Evolutionary conservation across 2,329 filamentous ascomycete genomes (phyloP), one percentile per base, ranked within the genome.

Genomic region (Dryadomyces quercus-mongolicae): DNA sequence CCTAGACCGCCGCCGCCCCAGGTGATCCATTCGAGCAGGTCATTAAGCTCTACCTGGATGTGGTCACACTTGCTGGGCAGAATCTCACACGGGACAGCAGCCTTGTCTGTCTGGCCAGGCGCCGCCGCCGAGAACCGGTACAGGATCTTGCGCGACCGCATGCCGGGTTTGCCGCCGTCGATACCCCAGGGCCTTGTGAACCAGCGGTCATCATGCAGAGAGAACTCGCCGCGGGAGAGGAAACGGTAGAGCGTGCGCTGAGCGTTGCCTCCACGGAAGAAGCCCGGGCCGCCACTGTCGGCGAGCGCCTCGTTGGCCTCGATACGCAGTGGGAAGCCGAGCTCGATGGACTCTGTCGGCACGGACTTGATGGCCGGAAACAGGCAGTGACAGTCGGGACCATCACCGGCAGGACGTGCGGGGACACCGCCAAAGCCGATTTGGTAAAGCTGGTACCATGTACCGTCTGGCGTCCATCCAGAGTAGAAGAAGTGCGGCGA

Each of bases 311-410:
- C 70, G 55, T 75, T 75, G 0, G 68, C 71, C 56, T 76, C 73
- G 53, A 76, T 69, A 18, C 71, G 67, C 12, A 75, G 65, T 2
- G 72, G 73, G 57, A 71, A 75, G 54, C 74, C 72, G 4, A 74
- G 61, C 57, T 75, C 73, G 47, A 73, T 71, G 50, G 67, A 72
- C 60, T 76, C 74, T 0, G 71, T 72, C 0, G 73, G 73, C 25
- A 75, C 73, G 1, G 69, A 72, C 57, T 75, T 76, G 63, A 76
- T 75, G 1, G 71, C 71, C 0, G 74, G 73, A 61, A 75, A 76
- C 3, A 76, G 63, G 49, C 73, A 75, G 59, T 76, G 73, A 55
- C 73, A 75, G 57, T 76, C 72, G 1, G 69, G 71, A 2, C 73
- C 73, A 51, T 76, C 73, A 20, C 73, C 72, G 6, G 70, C 68